phyloP scores from a whole-genome alignment of 768 basidiomycete species.

The Cystofilobasidium capitatum region DNA sequence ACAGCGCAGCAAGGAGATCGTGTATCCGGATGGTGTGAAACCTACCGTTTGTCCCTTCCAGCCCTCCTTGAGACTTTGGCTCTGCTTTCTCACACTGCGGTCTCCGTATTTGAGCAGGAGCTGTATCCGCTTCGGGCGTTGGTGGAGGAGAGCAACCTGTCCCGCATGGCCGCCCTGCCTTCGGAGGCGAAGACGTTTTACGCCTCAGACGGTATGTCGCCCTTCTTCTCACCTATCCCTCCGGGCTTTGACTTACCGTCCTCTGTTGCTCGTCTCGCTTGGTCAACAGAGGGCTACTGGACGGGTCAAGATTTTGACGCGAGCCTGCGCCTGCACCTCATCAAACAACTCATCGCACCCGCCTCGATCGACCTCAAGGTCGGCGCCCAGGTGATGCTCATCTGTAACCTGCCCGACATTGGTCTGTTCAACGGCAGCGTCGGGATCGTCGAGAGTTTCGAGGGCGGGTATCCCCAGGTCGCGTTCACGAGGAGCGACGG shows the following conservation, averaged over 20 bases:
- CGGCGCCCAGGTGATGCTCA: constrained; percentile 88
- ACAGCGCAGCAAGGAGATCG: constrained; percentile 54
- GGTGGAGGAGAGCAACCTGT: constrained; percentile 53
- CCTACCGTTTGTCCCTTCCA: constrained; percentile 65
- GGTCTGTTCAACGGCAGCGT: constrained; percentile 84
- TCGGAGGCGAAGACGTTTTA: background rate
- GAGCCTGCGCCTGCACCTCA: constrained; percentile 60
- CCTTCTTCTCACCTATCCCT: background rate
- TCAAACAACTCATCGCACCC: constrained; percentile 78
- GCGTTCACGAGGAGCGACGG: constrained; percentile 63
- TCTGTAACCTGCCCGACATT: constrained; percentile 81
- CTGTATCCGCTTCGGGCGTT: constrained; percentile 89
- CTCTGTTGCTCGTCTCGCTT: no score
- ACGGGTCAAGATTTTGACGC: constrained; percentile 4
- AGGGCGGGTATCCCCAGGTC: constrained; percentile 54
- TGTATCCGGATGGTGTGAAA: constrained; percentile 68
- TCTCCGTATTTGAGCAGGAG: constrained; percentile 15
- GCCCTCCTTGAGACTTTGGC: background rate
- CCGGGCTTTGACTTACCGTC: background rate
- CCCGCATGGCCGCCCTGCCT: background rate
- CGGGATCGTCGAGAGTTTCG: constrained; percentile 70
- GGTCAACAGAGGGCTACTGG: background rate
- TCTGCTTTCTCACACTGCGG: background rate
- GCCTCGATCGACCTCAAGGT: constrained; percentile 58
- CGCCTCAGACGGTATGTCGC: background rate